These are phyloP conservation scores for Ascochyta fabae DNA, from an alignment of 2,329 filamentous ascomycete species.

Conservation along the genomic window DNA sequence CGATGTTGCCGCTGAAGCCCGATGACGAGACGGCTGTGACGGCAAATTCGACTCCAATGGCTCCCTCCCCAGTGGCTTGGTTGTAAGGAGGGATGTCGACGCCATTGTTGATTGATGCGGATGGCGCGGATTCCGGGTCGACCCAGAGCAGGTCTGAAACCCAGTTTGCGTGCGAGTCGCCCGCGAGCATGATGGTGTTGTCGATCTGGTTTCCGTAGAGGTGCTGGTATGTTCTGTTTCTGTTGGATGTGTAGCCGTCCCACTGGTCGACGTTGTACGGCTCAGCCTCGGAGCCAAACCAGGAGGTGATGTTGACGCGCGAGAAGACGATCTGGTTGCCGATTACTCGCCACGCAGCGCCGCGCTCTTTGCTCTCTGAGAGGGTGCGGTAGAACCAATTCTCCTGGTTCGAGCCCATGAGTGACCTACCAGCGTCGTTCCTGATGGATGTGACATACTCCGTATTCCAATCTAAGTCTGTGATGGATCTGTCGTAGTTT, in stretches of 20 bases:
- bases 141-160: constrained; percentile 50
- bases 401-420: constrained; percentile 75
- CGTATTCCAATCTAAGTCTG: constrained; percentile 57
- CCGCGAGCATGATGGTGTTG: constrained; percentile 74
- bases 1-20: constrained; percentile 59
- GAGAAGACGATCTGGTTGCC: constrained; percentile 65
- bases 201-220: constrained; percentile 69
- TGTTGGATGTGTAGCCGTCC: constrained; percentile 69
- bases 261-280: constrained; percentile 56
- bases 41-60: constrained; percentile 58
- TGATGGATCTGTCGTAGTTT: constrained; percentile 41
- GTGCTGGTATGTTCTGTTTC: constrained; percentile 70
- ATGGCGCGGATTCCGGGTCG: constrained; percentile 27
- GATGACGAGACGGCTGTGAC: constrained; percentile 56
- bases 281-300: constrained; percentile 10
- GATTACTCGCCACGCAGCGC: constrained; percentile 71
- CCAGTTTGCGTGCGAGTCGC: constrained; percentile 71
- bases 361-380: constrained; percentile 61
- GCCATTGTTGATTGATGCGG: constrained; percentile 21
- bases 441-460: constrained; percentile 65
- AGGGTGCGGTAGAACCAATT: constrained; percentile 59
- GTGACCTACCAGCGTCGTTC: constrained; percentile 67
- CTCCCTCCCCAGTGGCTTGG: constrained; percentile 41
- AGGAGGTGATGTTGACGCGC: constrained; percentile 21
- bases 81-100: constrained; percentile 39